Base-by-base conservation (phyloP, 2,329 filamentous ascomycete genomes). In the Coleophoma eucalyptorum region DNA sequence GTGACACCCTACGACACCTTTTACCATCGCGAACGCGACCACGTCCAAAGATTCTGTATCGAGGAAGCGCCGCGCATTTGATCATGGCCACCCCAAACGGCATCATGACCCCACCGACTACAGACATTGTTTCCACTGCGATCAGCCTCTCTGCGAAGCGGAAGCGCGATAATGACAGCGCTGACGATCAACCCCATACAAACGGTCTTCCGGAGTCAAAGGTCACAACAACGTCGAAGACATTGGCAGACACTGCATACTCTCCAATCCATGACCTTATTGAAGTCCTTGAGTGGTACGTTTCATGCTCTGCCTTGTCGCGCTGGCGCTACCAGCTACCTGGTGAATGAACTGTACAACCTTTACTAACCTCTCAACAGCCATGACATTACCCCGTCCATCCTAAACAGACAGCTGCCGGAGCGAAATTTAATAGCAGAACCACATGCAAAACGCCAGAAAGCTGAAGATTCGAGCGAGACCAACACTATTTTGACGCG, bases 381-480 rank as follows among this genome's bases (percentile, higher is more conserved):
- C 54, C 71, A 77, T 58, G 83, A 86, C 59, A 69, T 73, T 44
- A 70, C 65, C 13, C 75, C 78, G 10, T 78, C 76, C 33, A 74
- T 85, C 51, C 72, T 85, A 47, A 78, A 77, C 58, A 77, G 77
- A 50, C 72, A 75, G 2, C 64, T 85, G 11, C 69, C 74, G 47
- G 71, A 77, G 2, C 50, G 66, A 4, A 62, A 71, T 33, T 56
- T 69, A 31, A 67, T 73, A 45, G 69, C 73, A 50, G 79, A 83
- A 56, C 83, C 80, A 15, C 71, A 79, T 46, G 66, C 77, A 48
- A 87, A 87, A 66, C 77, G 83, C 41, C 79, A 82, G 58, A 85
- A 82, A 65, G 74, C 80, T 2, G 72, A 74, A 46, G 75, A 77
- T 43, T 65, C 64, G 33, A 61, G 65, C 33, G 60, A 69, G 34